Evolutionary conservation across 2,329 filamentous ascomycete species (phyloP).

Genomic region (Fusarium longipes): DNA sequence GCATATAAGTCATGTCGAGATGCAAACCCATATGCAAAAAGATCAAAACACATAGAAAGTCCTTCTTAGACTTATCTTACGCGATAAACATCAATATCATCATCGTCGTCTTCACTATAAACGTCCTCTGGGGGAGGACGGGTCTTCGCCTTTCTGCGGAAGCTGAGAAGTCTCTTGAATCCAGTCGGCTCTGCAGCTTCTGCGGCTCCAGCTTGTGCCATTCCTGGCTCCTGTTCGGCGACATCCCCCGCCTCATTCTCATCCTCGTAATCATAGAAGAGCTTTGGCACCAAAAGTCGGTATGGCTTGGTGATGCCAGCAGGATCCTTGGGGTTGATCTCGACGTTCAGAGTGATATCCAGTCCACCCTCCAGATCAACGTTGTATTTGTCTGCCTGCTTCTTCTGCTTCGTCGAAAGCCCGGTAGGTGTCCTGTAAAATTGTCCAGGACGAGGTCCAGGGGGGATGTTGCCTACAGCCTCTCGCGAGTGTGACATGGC

Average conservation of each 20-base stretch:
- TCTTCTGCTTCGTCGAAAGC: constrained; percentile 70
- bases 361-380: constrained; percentile 86
- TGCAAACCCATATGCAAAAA: constrained; percentile 14
- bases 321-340: constrained; percentile 87
- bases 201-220: constrained; percentile 21
- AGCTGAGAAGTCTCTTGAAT: constrained; percentile 60
- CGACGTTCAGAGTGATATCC: constrained; percentile 89
- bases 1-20: constrained; percentile 19
- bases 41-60: constrained; percentile 16
- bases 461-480: constrained; percentile 40
- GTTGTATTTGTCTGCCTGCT: constrained; percentile 63
- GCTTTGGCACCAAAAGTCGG: constrained; percentile 82
- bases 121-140: constrained; percentile 38
- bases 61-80: constrained; percentile 25
- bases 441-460: constrained; percentile 46
- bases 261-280: constrained; percentile 70
- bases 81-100: constrained; percentile 39
- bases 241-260: constrained; percentile 57
- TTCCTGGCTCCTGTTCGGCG: constrained; percentile 36
- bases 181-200: constrained; percentile 49
- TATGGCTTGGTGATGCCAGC: constrained; percentile 90
- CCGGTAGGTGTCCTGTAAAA: constrained; percentile 79
- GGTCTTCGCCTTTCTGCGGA: constrained; percentile 53
- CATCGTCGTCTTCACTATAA: constrained; percentile 45
- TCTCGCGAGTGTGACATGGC: constrained; percentile 46